Evolutionary conservation across 257 asterid species (phyloP), one percentile per base, ranked within the genome.

Genomic region (Echites panduratus): DNA sequence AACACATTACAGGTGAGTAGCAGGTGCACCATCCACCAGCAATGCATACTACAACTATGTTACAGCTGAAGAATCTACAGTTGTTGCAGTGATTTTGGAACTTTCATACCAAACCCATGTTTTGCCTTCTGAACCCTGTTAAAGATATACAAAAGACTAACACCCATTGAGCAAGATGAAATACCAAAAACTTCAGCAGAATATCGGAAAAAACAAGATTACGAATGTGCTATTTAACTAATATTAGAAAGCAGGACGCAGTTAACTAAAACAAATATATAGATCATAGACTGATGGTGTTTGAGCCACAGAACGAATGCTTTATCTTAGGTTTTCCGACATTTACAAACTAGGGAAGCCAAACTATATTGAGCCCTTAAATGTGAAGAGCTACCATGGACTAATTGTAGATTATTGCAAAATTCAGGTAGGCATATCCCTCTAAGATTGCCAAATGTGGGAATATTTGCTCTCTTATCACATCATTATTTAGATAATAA

Each of bases 41-140:
- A 38, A 16, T 19, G 24, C 26, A 14, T 17, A 62, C 32, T 63
- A 27, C 40, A 16, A 53, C 49, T 24, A 26, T 63, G 68, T 49
- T 47, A 45, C 69, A 22, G 73, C 72, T 20, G 71, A 75, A 78
- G 59, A 70, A 78, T 35, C 84, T 47, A 63, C 77, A 68, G 68
- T 11, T 77, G 72, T 48, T 82, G 84, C 69, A 85, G 44, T 73
- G 75, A 80, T 79, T 76, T 85, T 2, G 96, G 98, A 71, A 86
- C 86, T 79, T 83, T 93, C 98, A 93, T 93, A n/a, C 98, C 98
- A 61, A 93, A 93, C 50, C 98, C 98, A 62, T 85, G 96, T 85
- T 79, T 82, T 11, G 86, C 88, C 83, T 80, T 90, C 85, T 81
- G 88, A 68, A 93, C 93, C 92, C 98, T 93, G 92, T 80, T 65